phyloP scores from a whole-genome alignment of 768 basidiomycete species.

The Pleurotus citrinopileatus region DNA sequence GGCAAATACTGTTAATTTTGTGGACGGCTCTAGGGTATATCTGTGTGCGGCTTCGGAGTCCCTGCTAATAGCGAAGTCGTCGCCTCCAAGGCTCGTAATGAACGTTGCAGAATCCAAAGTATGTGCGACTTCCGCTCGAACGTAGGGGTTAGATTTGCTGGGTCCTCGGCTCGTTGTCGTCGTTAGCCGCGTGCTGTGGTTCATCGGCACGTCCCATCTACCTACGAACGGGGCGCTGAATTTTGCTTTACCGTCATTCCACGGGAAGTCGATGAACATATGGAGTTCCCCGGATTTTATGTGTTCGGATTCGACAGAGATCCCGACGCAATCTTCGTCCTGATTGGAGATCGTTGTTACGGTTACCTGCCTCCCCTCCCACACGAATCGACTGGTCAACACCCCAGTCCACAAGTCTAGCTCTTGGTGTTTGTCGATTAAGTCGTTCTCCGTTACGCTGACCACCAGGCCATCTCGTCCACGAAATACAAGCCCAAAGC shows the following conservation, averaged over 20 bases:
- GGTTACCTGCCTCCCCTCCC: constrained; percentile 29
- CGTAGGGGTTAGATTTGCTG: too few species aligned
- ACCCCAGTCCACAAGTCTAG: constrained; percentile 58
- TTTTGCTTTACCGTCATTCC: constrained; percentile 55
- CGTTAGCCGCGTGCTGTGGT: constrained; percentile 43
- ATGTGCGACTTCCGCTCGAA: constrained; percentile 39
- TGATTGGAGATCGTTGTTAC: constrained; percentile 41
- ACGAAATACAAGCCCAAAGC: constrained; percentile 44
- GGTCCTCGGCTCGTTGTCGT: constrained; percentile 12
- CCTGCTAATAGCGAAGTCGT: constrained; percentile 34
- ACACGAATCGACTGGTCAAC: constrained; percentile 43
- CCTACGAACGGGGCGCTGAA: constrained; percentile 61
- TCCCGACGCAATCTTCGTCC: constrained; percentile 34
- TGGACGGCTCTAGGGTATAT: constrained; percentile 39
- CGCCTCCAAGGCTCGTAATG: constrained; percentile 40
- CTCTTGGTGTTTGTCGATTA: constrained; percentile 33
- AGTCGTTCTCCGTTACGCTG: constrained; percentile 35
- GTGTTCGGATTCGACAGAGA: constrained; percentile 38
- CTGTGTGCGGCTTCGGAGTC: constrained; percentile 43
- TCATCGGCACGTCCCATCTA: constrained; percentile 40
- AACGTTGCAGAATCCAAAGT: constrained; percentile 36
- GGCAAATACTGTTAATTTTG: constrained; percentile 25
- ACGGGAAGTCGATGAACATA: constrained; percentile 57
- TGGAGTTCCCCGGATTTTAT: constrained; percentile 37
- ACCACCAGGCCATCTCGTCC: constrained; percentile 21